These are phyloP conservation scores for Kewa caespitosa DNA, from an alignment of 179 eudicot species.

Conservation along the genomic window DNA sequence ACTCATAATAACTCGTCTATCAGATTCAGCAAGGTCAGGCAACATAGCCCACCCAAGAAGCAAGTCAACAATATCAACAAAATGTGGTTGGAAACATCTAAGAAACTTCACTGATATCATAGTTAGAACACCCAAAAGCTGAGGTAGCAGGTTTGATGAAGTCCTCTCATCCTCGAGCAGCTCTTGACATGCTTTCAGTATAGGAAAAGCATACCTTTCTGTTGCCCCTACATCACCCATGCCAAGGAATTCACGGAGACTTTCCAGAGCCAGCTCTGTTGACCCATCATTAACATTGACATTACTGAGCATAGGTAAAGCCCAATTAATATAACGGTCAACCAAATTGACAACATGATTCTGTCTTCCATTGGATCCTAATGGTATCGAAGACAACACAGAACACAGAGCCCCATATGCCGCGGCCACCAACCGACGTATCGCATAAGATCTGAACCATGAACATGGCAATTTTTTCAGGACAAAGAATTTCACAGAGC, in stretches of 20 bases:
- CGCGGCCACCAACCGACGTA: slow-evolving; percentile 81
- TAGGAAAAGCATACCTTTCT: slow-evolving; percentile 72
- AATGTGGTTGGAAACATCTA: slow-evolving; percentile 87
- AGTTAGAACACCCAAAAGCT: slow-evolving; percentile 69
- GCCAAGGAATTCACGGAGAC: slow-evolving; percentile 80
- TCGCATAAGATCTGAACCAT: slow-evolving; percentile 66
- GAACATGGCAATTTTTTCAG: slow-evolving; percentile 2
- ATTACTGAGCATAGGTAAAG: slow-evolving; percentile 67
- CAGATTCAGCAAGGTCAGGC: slow-evolving; percentile 82
- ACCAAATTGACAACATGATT: slow-evolving; percentile 64
- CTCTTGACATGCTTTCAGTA: slow-evolving; percentile 89
- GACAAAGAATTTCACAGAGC: not conserved
- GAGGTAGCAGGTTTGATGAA: slow-evolving; percentile 66
- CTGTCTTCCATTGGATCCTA: slow-evolving; percentile 72
- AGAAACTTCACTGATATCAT: slow-evolving; percentile 78
- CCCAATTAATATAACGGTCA: slow-evolving; percentile 84
- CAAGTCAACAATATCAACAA: slow-evolving; percentile 93
- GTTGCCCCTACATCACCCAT: slow-evolving; percentile 75
- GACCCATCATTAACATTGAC: slow-evolving; percentile 47
- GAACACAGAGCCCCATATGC: slow-evolving; percentile 90
- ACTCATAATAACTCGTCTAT: slow-evolving; percentile 70
- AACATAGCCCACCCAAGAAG: slow-evolving; percentile 99
- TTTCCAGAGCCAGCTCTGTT: slow-evolving; percentile 66
- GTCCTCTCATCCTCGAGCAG: slow-evolving; percentile 98
- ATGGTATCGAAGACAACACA: slow-evolving; percentile 58